phyloP scores from a whole-genome alignment of 2,329 filamentous ascomycete species.

The Pseudogymnoascus sp. region DNA sequence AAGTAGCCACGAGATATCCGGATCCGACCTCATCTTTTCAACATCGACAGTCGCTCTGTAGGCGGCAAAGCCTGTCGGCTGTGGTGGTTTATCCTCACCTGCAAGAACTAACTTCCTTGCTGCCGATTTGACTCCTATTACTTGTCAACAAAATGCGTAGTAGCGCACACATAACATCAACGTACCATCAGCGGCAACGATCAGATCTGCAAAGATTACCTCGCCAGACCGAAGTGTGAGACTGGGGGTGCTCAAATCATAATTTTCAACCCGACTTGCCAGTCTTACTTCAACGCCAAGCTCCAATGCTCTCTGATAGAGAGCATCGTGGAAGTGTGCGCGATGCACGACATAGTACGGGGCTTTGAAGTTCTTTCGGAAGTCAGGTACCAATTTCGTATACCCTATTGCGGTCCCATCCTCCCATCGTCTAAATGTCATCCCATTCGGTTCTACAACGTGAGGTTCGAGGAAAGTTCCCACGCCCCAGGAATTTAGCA shows the following conservation, averaged over 20 bases:
- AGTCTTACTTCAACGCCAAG: slow-evolving; percentile 23
- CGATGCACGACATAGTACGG: slow-evolving; percentile 30
- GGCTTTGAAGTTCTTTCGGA: slow-evolving; percentile 25
- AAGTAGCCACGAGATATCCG: slow-evolving; percentile 34
- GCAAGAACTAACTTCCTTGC: slow-evolving; percentile 19
- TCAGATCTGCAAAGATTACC: slow-evolving; percentile 25
- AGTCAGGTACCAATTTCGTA: slow-evolving; percentile 29
- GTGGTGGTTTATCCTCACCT: slow-evolving; percentile 26
- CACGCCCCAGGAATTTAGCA: slow-evolving; percentile 30
- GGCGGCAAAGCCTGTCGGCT: slow-evolving; percentile 33
- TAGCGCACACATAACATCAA: background rate
- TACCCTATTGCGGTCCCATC: slow-evolving; percentile 28
- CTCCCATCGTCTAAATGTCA: slow-evolving; percentile 32
- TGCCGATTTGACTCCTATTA: slow-evolving; percentile 27
- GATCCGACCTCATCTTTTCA: slow-evolving; percentile 30
- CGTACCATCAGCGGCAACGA: slow-evolving; percentile 33
- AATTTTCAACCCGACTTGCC: slow-evolving; percentile 19
- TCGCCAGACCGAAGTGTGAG: slow-evolving; percentile 22
- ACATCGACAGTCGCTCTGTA: slow-evolving; percentile 37
- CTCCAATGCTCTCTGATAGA: slow-evolving; percentile 23
- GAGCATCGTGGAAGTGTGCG: slow-evolving; percentile 28
- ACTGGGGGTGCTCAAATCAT: slow-evolving; percentile 18
- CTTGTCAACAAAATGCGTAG: background rate
- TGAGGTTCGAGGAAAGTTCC: slow-evolving; percentile 22
- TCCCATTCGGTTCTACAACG: slow-evolving; percentile 27